Conservation (phyloP, 2,329 filamentous ascomycete species). For the Pestalotiopsis sp. region DNA sequence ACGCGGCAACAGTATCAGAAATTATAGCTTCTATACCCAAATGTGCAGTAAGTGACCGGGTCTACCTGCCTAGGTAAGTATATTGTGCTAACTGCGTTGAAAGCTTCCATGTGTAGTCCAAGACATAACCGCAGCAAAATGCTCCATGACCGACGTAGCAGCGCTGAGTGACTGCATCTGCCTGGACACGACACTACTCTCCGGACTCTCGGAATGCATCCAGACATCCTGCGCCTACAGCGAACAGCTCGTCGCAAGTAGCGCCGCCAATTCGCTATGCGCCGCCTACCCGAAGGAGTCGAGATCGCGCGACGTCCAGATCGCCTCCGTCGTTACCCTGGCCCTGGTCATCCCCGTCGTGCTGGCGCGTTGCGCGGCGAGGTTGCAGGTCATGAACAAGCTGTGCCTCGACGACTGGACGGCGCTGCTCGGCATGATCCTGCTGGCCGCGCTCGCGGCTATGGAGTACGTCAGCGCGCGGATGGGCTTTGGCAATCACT, state of each 20-base stretch:
- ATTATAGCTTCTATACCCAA: neutral
- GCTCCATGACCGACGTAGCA: neutral
- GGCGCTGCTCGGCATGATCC: neutral
- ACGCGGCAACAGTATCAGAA: neutral
- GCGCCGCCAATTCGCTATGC: neutral
- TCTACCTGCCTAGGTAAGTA: too few relatives aligned
- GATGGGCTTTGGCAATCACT: neutral
- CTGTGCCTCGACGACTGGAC: constrained; percentile 4
- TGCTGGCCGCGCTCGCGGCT: neutral
- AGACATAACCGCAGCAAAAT: neutral
- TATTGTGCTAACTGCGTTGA: too few relatives aligned
- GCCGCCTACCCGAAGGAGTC: neutral
- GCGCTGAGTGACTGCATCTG: neutral
- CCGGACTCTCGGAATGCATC: neutral
- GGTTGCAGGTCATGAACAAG: neutral
- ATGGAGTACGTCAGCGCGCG: neutral
- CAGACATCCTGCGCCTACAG: neutral
- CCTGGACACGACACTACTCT: neutral
- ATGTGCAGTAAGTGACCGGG: neutral
- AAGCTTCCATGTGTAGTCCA: neutral
- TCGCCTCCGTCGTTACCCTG: neutral
- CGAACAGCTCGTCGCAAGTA: neutral
- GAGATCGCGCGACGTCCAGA: neutral
- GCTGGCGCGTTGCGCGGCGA: neutral
- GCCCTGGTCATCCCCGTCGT: neutral